Evolutionary conservation across 306 rosid genomes (phyloP).

Genomic region (Mimosa pudica): DNA sequence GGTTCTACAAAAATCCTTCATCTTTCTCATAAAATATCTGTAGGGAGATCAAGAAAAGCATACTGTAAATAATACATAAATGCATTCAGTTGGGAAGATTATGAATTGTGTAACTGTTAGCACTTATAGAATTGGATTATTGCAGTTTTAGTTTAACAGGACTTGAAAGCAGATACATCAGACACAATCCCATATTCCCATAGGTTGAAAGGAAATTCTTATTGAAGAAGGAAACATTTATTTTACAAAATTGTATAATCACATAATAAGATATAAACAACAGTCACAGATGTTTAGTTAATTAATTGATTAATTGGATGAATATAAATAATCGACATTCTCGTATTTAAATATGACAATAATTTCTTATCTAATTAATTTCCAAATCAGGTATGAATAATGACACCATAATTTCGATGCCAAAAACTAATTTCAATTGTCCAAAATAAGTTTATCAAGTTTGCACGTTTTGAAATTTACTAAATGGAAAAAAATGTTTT

Average conservation of each 20-base stretch:
- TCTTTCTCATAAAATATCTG: slow-evolving; percentile 27
- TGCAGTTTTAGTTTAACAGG: not conserved
- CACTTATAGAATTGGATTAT: not conserved
- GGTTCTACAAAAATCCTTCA: slow-evolving; percentile 55
- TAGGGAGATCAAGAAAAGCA: not conserved
- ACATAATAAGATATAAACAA: not conserved
- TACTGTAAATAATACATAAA: too few species aligned
- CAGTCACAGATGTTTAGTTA: not conserved
- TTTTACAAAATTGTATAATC: not conserved
- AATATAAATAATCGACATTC: not conserved
- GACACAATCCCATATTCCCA: not conserved
- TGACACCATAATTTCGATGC: not conserved
- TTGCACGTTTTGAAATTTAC: too few species aligned
- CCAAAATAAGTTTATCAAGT: not conserved
- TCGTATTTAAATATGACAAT: not conserved
- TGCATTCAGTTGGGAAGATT: not conserved
- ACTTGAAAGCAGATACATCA: too few species aligned
- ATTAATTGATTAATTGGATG: not conserved
- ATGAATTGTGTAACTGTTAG: too few species aligned
- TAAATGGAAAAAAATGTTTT: too few species aligned
- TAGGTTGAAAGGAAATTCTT: not conserved
- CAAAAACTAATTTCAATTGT: not conserved
- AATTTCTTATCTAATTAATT: not conserved
- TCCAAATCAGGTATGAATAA: not conserved
- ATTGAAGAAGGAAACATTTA: not conserved